These are phyloP conservation scores for Termitomyces sp. DNA, from an alignment of 768 basidiomycete species.

Conservation along the genomic window DNA sequence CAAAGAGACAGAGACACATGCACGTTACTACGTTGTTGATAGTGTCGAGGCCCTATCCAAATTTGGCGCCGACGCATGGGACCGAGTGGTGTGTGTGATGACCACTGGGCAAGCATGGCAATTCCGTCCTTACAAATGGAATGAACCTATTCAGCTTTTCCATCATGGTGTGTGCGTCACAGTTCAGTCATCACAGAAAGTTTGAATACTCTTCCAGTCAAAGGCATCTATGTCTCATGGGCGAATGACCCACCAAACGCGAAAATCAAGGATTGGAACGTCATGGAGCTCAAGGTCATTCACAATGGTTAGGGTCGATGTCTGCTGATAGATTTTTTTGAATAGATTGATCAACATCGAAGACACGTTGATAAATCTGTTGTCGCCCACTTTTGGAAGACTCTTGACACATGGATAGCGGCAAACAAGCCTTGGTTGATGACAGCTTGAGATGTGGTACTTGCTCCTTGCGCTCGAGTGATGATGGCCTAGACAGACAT, in stretches of 20 bases:
- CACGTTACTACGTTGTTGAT: slow-evolving; percentile 84
- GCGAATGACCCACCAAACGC: slow-evolving; percentile 85
- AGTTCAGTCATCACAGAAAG: too few species aligned
- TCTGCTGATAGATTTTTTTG: background rate
- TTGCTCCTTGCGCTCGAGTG: background rate
- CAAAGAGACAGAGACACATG: slow-evolving; percentile 50
- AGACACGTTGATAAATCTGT: slow-evolving; percentile 93
- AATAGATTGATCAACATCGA: slow-evolving; percentile 82
- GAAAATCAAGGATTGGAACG: slow-evolving; percentile 95
- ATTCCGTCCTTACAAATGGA: slow-evolving; percentile 96
- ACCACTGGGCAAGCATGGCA: slow-evolving; percentile 99
- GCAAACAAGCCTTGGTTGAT: slow-evolving; percentile 77
- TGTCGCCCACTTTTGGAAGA: slow-evolving; percentile 95
- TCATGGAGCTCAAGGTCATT: slow-evolving; percentile 82
- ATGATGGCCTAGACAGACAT: background rate
- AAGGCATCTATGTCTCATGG: slow-evolving; percentile 95
- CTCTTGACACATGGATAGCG: slow-evolving; percentile 80
- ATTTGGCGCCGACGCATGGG: slow-evolving; percentile 93
- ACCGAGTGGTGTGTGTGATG: slow-evolving; percentile 95
- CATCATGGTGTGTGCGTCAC: slow-evolving; percentile 74
- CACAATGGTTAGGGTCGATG: background rate
- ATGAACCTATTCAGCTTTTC: slow-evolving; percentile 86
- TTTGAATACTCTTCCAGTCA: slow-evolving; percentile 48
- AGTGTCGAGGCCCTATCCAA: slow-evolving; percentile 88
- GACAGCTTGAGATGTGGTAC: slow-evolving; percentile 13